Base-by-base conservation (phyloP, 257 asterid species). In the Penstemon barbatus region DNA sequence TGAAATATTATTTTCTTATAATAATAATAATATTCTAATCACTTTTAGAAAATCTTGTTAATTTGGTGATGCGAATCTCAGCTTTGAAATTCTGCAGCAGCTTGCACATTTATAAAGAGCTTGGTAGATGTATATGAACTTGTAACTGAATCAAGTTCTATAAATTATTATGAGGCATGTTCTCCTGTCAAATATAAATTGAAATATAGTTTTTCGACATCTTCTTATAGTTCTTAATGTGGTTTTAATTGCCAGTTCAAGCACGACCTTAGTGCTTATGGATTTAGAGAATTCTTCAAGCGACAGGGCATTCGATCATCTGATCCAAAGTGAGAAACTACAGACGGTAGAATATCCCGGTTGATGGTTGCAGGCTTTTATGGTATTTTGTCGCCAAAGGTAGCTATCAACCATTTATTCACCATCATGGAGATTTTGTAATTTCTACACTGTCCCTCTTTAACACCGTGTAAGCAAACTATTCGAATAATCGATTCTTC, bases 201-300 rank as follows among this genome's bases (percentile, higher is more conserved):
- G 9, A 7, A 19, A 25, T 12, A 15, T 15, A 49, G 50, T 2
- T 18, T 38, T 10, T 43, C 11, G 67, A 52, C 56, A 40, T 15
- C 41, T 45, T 41, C 56, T 61, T 68, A 52, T 80, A 45, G 55
- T 57, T 39, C 3, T 76, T 59, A 4, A 1, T 45, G 50, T 57
- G 68, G 68, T 75, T 72, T 69, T 42, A 36, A 19, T 79, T 81
- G 40, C n/a, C 90, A 93, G 98, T 88, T 82, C 86, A 87, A 84
- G 75, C 74, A 81, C 42, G 90, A 87, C 25, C 69, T 68, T 61
- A 89, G 97, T 67, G 76, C 84, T 7, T 93, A 88, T 56, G 99
- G 99, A 59, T 90, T 93, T 76, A 83, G 96, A 80, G 97, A 93
- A 80, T 85, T 79, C 82, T 89, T 90, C 89, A 90, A 85, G 85